Conservation (phyloP, 805 yeast species). For the Candida pini region DNA sequence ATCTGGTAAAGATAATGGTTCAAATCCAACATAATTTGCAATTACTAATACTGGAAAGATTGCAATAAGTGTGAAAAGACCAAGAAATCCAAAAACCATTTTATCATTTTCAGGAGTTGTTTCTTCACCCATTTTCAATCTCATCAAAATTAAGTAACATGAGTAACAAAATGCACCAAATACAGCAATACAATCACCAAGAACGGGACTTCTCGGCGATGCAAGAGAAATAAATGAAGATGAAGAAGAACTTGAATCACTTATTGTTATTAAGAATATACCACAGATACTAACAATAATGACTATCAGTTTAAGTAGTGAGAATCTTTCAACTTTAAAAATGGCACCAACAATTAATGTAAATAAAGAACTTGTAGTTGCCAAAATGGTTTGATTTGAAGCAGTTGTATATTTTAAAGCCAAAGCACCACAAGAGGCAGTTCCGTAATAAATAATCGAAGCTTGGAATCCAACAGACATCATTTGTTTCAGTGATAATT, state of each 20-base stretch:
- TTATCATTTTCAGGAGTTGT: slow-evolving; percentile 41
- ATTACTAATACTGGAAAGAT: slow-evolving; percentile 35
- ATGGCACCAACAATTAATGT: slow-evolving; percentile 40
- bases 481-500: slow-evolving; percentile 26
- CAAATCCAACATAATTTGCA: slow-evolving; percentile 34
- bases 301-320: slow-evolving; percentile 37
- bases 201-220: slow-evolving; percentile 26
- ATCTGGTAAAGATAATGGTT: slow-evolving; percentile 38
- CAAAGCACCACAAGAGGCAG: slow-evolving; percentile 36
- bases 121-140: slow-evolving; percentile 39
- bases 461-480: slow-evolving; percentile 33
- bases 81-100: slow-evolving; percentile 41
- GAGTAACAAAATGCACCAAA: slow-evolving; percentile 44
- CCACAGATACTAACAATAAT: slow-evolving; percentile 42
- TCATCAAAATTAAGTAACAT: slow-evolving; percentile 37
- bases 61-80: slow-evolving; percentile 34
- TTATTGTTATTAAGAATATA: slow-evolving; percentile 38
- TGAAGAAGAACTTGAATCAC: slow-evolving; percentile 12
- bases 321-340: slow-evolving; percentile 36
- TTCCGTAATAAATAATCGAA: slow-evolving; percentile 36
- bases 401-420: slow-evolving; percentile 46
- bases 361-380: slow-evolving; percentile 47
- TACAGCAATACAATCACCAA: slow-evolving; percentile 43
- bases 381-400: slow-evolving; percentile 45
- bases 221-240: background rate